phyloP scores from a whole-genome alignment of 768 basidiomycete genomes.

The Phaffia australis region DNA sequence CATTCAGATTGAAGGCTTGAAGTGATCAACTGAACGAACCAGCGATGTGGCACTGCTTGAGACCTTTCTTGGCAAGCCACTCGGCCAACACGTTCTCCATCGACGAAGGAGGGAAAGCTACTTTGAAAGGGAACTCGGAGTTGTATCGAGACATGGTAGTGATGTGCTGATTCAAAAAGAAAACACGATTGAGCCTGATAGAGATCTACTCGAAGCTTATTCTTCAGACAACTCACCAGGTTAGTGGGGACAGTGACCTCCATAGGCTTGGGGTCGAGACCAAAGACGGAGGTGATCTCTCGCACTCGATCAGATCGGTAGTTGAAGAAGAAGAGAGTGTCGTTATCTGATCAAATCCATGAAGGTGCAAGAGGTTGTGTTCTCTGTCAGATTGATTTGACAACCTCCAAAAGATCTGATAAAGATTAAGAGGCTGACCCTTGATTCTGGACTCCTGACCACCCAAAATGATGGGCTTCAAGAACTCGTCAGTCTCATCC shows the following conservation, averaged over 20 bases:
- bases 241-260: slow-evolving; percentile 70
- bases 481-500: slow-evolving; percentile 85
- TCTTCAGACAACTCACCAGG: slow-evolving; percentile 47
- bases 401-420: not conserved
- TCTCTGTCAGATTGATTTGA: not conserved
- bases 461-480: slow-evolving; percentile 85
- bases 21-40: slow-evolving; percentile 41
- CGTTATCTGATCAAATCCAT: slow-evolving; percentile 47
- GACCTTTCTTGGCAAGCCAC: slow-evolving; percentile 65
- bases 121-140: slow-evolving; percentile 71
- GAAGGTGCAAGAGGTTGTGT: not conserved
- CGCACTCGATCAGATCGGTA: slow-evolving; percentile 95
- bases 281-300: slow-evolving; percentile 73
- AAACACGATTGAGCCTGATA: not conserved
- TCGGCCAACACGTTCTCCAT: slow-evolving; percentile 95
- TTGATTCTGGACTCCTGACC: slow-evolving; percentile 69
- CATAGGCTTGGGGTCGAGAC: slow-evolving; percentile 69
- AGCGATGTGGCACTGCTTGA: slow-evolving; percentile 81
- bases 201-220: not conserved
- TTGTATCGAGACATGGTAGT: slow-evolving; percentile 94
- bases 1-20: not conserved
- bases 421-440: slow-evolving; percentile 42
- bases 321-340: slow-evolving; percentile 93
- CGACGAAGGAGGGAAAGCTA: slow-evolving; percentile 84
- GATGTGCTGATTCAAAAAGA: slow-evolving; percentile 49